Percentiles rank a stretch among this genome's conserved stretches.
phyloP scores from a whole-genome alignment of 805 yeast genomes.

The Monosporozyma servazzii region DNA sequence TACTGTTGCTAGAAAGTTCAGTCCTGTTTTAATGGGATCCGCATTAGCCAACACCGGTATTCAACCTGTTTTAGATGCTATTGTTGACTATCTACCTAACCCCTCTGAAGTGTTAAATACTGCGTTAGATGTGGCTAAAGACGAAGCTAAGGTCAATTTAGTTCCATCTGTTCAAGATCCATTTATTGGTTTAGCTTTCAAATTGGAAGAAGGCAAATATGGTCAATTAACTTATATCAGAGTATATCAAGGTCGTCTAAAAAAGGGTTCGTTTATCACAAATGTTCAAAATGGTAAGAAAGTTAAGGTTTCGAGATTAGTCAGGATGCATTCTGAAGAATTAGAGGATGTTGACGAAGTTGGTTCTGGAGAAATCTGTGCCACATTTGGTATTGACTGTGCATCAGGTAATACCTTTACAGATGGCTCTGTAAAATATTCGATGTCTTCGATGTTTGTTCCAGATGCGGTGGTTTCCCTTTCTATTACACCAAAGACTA shows the following conservation, averaged over 20 bases:
- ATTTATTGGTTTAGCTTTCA: conserved; percentile 95
- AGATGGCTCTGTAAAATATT: conserved; percentile 66
- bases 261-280: conserved; percentile 80
- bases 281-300: conserved; percentile 90
- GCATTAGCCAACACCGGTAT: conserved; percentile 95
- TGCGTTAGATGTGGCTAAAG: conserved; percentile 65
- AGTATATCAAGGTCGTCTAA: conserved; percentile 91
- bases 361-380: conserved; percentile 98
- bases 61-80: conserved; percentile 92
- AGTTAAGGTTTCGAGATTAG: conserved; percentile 86
- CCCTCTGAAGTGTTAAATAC: conserved; percentile 90
- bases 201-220: conserved; percentile 94
- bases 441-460: conserved; percentile 97
- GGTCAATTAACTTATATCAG: conserved; percentile 97
- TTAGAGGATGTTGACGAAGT: conserved; percentile 97
- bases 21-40: conserved; percentile 99
- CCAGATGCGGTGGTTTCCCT: conserved; percentile 98
- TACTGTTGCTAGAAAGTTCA: conserved; percentile 89
- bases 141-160: conserved; percentile 62
- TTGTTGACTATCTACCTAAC: conserved; percentile 89
- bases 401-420: conserved; percentile 97
- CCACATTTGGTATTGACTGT: conserved; percentile 98
- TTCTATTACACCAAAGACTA: conserved; percentile 78
- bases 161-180: conserved; percentile 67
- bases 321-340: conserved; percentile 97